Evolutionary conservation across 805 yeast species (phyloP), one percentile per base, ranked within the genome.

Genomic region (Ogataea methylovora): DNA sequence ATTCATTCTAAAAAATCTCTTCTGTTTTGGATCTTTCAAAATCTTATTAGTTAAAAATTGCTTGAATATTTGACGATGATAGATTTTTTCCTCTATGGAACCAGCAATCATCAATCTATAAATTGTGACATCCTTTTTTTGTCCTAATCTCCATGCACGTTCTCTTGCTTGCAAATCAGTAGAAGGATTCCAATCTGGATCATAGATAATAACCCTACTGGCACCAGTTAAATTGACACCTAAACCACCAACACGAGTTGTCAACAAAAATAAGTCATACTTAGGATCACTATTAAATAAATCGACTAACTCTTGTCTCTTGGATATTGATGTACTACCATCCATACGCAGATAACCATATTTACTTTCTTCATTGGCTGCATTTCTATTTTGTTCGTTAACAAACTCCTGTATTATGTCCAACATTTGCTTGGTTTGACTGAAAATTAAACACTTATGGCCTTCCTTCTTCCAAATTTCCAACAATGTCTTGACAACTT

Each of bases 131-230:
- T 88, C 95, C 38, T 79, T 76, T 52, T 83, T 88, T 56, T 90
- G 98, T 1, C 98, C 98, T 42, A 90, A 67, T 43, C 98, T 67
- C 97, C 97, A 92, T 0, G 97, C 97, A 32, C 98, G 62, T 54
- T 90, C 98, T 39, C 97, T 67, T 0, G 98, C 98, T 58, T 90
- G 98, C 39, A 88, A 70, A 61, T 90, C 98, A 0, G 97, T 92
- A 1, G 96, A 86, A 1, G 98, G 98, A 51, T 90, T 90, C 98
- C 98, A 90, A 58, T 92, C 97, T 0, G 98, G 98, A 50, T 90
- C 98, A 53, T 73, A 90, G 12, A 90, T 90, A 16, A 90, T 85
- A 10, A 90, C 96, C 29, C 97, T 63, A 44, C 87, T 87, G 0
- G 98, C 97, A 3, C 97, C 97, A 0, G 96, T 90, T 30, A 90